These are phyloP conservation scores for Pseudonectria buxi DNA, from an alignment of 2,329 filamentous ascomycete genomes.

Conservation along the genomic window DNA sequence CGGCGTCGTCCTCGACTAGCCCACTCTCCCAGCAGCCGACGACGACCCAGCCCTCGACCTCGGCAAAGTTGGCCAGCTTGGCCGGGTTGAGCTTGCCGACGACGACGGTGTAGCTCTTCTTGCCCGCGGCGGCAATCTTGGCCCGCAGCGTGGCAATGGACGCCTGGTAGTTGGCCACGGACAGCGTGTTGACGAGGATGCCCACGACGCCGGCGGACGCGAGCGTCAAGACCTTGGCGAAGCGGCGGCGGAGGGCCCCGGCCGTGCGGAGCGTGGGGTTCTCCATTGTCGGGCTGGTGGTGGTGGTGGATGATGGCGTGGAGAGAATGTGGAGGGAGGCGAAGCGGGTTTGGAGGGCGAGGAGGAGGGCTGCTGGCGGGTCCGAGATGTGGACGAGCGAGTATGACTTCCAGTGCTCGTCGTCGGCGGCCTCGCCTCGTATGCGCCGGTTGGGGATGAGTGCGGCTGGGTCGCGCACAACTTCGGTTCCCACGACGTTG, in stretches of 20 bases:
- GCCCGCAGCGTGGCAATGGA: constrained; percentile 68
- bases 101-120: constrained; percentile 94
- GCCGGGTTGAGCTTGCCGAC: constrained; percentile 94
- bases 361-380: constrained; percentile 73
- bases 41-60: constrained; percentile 94
- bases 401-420: constrained; percentile 54
- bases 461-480: constrained; percentile 73
- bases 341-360: constrained; percentile 81
- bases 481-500: constrained; percentile 59
- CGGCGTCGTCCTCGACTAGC: constrained; percentile 72
- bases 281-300: constrained; percentile 41
- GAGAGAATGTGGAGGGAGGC: constrained; percentile 72
- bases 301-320: constrained; percentile 45
- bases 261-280: constrained; percentile 39
- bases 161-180: constrained; percentile 80
- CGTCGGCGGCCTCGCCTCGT: constrained; percentile 31
- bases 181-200: constrained; percentile 92
- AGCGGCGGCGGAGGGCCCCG: constrained; percentile 69
- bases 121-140: constrained; percentile 71
- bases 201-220: constrained; percentile 79
- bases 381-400: constrained; percentile 79
- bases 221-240: constrained; percentile 76
- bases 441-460: constrained; percentile 78
- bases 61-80: constrained; percentile 93
- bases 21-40: constrained; percentile 98